These are phyloP conservation scores for Penicillium fimorum DNA, from an alignment of 495 filamentous ascomycete genomes.

Conservation along the genomic window DNA sequence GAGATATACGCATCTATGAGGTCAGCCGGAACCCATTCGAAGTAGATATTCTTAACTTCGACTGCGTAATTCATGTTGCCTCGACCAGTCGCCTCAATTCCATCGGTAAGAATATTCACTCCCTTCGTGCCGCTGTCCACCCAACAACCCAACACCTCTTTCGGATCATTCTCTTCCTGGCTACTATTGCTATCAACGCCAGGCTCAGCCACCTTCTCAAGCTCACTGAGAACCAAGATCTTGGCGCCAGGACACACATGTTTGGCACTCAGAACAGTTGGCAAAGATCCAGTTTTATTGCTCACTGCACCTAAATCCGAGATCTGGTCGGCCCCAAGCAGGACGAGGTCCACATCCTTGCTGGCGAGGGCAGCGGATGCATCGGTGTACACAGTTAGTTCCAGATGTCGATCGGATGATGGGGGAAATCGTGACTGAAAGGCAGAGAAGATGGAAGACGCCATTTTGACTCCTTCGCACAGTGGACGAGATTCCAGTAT, in stretches of 20 bases:
- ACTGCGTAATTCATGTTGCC: constrained; percentile 23
- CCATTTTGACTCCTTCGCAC: constrained; percentile 61
- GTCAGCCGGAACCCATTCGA: constrained; percentile 60
- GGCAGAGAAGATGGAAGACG: constrained; percentile 42
- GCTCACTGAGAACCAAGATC: constrained; percentile 55
- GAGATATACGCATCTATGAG: constrained; percentile 57
- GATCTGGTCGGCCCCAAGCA: constrained; percentile 65
- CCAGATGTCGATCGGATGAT: constrained; percentile 19
- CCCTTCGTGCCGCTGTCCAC: constrained; percentile 24
- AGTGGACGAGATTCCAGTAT: constrained; percentile 66
- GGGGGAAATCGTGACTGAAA: constrained; percentile 25
- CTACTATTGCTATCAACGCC: constrained; percentile 35
- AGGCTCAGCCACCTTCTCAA: constrained; percentile 58
- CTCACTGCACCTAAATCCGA: constrained; percentile 51
- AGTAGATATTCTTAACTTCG: constrained; percentile 57
- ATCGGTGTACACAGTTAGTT: constrained; percentile 57
- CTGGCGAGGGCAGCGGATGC: constrained; percentile 56
- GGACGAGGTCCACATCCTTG: constrained; percentile 46
- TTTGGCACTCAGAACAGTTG: constrained; percentile 51
- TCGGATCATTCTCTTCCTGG: constrained; percentile 47
- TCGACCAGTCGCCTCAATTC: not conserved
- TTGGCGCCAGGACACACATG: constrained; percentile 41
- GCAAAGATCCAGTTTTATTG: constrained; percentile 66
- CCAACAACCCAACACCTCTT: constrained; percentile 52
- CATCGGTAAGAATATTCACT: constrained; percentile 20